Evolutionary conservation across 116 monocot genomes (phyloP).

Genomic region (Papilionanthe hybrid): DNA sequence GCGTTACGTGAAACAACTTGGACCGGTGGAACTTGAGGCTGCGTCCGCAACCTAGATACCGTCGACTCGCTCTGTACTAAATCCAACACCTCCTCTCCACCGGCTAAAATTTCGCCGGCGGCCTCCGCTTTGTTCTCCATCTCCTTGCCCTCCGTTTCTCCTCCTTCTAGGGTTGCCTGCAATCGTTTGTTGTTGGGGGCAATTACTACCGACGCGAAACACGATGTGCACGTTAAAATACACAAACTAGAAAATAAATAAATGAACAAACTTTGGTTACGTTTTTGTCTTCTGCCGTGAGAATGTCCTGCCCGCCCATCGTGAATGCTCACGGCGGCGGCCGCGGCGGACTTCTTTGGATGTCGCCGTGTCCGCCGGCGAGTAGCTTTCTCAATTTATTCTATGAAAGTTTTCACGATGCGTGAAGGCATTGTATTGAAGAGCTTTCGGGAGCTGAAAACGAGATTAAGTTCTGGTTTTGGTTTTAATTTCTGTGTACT

Average conservation of each 20-base stretch:
- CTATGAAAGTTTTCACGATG: background rate
- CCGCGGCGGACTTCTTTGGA: no score
- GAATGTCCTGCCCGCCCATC: background rate
- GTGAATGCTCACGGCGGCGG: background rate
- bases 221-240: background rate
- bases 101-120: no score
- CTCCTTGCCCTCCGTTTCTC: background rate
- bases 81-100: constrained; percentile 1
- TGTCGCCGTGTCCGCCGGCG: constrained; percentile 1
- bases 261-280: background rate
- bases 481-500: no score
- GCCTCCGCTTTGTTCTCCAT: background rate
- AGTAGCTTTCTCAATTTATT: background rate
- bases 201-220: background rate
- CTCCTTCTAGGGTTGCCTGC: background rate
- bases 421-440: constrained; percentile 9
- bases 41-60: constrained; percentile 2
- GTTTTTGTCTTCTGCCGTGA: background rate
- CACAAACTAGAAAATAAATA: background rate
- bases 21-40: constrained; percentile 7
- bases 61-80: background rate
- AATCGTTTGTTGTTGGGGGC: background rate
- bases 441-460: background rate
- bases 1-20: constrained; percentile 2
- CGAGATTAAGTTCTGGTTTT: background rate